Evolutionary conservation across 2,329 filamentous ascomycete genomes (phyloP), one percentile per base, ranked within the genome.

Genomic region (Arthrobotrys sphaeroides): DNA sequence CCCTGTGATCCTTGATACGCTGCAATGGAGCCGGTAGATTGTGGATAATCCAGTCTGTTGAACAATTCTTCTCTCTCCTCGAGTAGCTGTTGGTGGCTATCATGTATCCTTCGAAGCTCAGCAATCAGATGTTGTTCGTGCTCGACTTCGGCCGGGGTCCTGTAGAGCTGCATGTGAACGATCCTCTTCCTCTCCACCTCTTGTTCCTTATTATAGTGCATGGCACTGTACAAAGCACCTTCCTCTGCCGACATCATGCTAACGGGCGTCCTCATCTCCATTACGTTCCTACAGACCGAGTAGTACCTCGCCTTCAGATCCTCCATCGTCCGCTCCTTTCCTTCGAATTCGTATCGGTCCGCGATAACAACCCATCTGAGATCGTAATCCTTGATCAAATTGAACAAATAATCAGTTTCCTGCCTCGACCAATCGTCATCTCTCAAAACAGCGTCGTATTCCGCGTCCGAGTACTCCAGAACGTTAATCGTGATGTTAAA

Each of bases 221-320:
- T 94, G 73, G 89, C 90, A 81, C 96, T 92, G 83, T 97, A 93
- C 5, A 91, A 85, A 42, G 88, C 88, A 81, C 92, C 96, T 81
- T 99, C 94, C 1, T 90, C 86, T 42, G 90, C 89, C 22, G 91
- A 93, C 95, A 99, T 98, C 82, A 89, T 92, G 75, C 91, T 90
- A 0, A 91, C 88, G 0, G 92, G 92, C 72, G 91, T 94, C 79
- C 92, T 88, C 5, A 92, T 84, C 1, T 90, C 89, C 85, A 96
- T 91, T 85, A 95, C 90, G 80, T 89, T 91, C 6, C 91, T 90
- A 1, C 91, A 92, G 36, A 98, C 88, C 65, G 90, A 88, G 83
- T 98, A 99, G 83, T 96, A 98, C 62, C 95, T 88, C 13, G 90
- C 87, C 82, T 99, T 99, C 75, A 99, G 85, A 76, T 97, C 93